phyloP scores from a whole-genome alignment of 345 rosid species.

The Lepidium africanum region DNA sequence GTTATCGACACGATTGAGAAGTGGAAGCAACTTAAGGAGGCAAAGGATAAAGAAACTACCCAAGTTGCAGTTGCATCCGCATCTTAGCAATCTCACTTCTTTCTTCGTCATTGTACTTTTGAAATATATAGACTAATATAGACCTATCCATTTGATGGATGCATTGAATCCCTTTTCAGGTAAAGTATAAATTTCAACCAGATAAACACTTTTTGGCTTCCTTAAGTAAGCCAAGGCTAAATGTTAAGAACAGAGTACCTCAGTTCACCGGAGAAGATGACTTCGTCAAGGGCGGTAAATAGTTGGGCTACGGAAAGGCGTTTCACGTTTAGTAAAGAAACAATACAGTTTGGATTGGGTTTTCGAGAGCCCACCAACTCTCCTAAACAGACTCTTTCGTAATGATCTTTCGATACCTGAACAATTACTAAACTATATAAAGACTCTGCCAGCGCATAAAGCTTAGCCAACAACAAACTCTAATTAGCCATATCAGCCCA shows the following conservation, averaged over 20 bases:
- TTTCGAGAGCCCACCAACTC: too few species aligned
- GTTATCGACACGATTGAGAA: slow-evolving; percentile 58
- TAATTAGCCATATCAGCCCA: too few species aligned
- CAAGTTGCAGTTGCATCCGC: slow-evolving; percentile 39
- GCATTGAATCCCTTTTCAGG: not conserved
- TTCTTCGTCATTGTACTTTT: not conserved
- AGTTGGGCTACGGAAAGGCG: too few species aligned
- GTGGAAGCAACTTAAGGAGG: slow-evolving; percentile 80
- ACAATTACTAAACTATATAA: too few species aligned
- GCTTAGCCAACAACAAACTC: too few species aligned
- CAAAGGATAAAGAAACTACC: slow-evolving; percentile 36
- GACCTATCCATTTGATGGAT: slow-evolving; percentile 2
- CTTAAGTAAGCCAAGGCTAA: not conserved
- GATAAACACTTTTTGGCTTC: not conserved
- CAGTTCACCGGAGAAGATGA: too few species aligned
- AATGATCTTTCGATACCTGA: too few species aligned
- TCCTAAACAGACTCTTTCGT: too few species aligned
- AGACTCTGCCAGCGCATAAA: too few species aligned
- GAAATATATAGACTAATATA: not conserved
- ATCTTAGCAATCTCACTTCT: slow-evolving; percentile 6
- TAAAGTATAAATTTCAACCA: not conserved
- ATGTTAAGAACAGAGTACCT: not conserved
- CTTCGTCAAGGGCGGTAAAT: too few species aligned
- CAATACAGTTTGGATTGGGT: too few species aligned
- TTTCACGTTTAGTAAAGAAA: too few species aligned